These are phyloP conservation scores for Mortierella sp. DNA, from an alignment of 371 early-diverging fungal genomes.

Conservation along the genomic window DNA sequence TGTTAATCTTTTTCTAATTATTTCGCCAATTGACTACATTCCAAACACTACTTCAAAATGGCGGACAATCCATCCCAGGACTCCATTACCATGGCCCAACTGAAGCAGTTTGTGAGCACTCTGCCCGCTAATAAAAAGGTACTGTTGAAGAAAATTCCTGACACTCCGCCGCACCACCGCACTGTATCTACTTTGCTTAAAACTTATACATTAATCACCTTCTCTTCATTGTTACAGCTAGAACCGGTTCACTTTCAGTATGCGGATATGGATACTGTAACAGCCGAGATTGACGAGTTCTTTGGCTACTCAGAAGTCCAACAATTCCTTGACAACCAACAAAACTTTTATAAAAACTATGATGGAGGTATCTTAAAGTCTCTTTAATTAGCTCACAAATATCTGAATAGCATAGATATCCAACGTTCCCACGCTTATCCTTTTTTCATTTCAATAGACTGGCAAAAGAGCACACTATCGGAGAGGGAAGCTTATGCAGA, in stretches of 20 bases:
- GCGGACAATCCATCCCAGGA: conserved; percentile 54
- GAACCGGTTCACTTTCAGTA: conserved; percentile 71
- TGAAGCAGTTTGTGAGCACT: conserved; percentile 51
- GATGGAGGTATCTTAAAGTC: conserved; percentile 40
- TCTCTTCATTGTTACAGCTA: conserved; percentile 47
- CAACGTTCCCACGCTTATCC: not conserved
- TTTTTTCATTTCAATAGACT: conserved; percentile 13
- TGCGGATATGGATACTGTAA: conserved; percentile 69
- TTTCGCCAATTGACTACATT: not conserved
- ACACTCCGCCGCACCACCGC: no score
- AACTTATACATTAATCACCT: not conserved
- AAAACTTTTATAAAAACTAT: conserved; percentile 60
- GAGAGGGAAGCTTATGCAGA: conserved; percentile 58
- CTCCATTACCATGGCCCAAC: conserved; percentile 56
- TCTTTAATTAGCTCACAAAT: not conserved
- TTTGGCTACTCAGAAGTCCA: conserved; percentile 74
- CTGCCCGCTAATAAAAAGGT: conserved; percentile 51
- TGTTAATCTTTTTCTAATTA: not conserved
- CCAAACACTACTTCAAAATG: conserved; percentile 13
- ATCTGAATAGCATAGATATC: not conserved
- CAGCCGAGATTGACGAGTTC: conserved; percentile 82
- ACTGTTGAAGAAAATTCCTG: not conserved
- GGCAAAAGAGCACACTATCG: conserved; percentile 45
- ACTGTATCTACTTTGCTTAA: not conserved
- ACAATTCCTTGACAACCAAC: conserved; percentile 61